Evolutionary conservation across 345 rosid species (phyloP).

Genomic region (Crucihimalaya himalaica): DNA sequence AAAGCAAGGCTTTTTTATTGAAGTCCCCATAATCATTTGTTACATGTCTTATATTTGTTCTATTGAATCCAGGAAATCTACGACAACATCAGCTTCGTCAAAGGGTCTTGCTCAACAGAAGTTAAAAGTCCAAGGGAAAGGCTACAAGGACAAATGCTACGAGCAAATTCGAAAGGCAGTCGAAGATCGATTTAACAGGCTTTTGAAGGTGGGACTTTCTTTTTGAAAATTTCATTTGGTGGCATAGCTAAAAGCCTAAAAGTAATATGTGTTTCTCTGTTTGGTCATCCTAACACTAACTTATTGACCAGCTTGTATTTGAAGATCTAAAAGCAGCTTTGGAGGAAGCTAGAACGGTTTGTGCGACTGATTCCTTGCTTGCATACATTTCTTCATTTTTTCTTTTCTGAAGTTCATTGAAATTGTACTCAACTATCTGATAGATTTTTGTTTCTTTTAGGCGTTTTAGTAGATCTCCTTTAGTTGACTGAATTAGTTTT

Average conservation of each 20-base stretch:
- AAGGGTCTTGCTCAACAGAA: constrained; percentile 67
- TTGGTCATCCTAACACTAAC: constrained; percentile 35
- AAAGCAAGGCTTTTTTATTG: neutral
- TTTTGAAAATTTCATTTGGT: constrained; percentile 12
- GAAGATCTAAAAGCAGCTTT: constrained; percentile 95
- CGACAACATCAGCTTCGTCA: constrained; percentile 56
- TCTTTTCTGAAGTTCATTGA: constrained; percentile 21
- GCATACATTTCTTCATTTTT: constrained; percentile 18
- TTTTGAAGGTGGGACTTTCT: constrained; percentile 64
- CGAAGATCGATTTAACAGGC: constrained; percentile 81
- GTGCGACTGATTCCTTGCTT: constrained; percentile 34
- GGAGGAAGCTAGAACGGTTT: constrained; percentile 92
- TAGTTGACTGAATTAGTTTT: neutral
- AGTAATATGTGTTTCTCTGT: constrained; percentile 15
- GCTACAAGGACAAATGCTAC: constrained; percentile 95
- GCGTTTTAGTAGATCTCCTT: constrained; percentile 20
- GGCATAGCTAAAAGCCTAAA: constrained; percentile 3
- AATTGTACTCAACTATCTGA: constrained; percentile 12
- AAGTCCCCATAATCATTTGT: constrained; percentile 12
- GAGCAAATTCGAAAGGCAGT: constrained; percentile 89
- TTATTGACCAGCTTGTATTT: constrained; percentile 71
- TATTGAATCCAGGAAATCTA: constrained; percentile 61
- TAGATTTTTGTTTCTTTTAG: constrained; percentile 9
- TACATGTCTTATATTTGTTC: constrained; percentile 5
- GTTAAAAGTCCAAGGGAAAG: constrained; percentile 85